Base-by-base conservation (phyloP, 495 filamentous ascomycete genomes). In the Penicillium macrosclerotiorum region DNA sequence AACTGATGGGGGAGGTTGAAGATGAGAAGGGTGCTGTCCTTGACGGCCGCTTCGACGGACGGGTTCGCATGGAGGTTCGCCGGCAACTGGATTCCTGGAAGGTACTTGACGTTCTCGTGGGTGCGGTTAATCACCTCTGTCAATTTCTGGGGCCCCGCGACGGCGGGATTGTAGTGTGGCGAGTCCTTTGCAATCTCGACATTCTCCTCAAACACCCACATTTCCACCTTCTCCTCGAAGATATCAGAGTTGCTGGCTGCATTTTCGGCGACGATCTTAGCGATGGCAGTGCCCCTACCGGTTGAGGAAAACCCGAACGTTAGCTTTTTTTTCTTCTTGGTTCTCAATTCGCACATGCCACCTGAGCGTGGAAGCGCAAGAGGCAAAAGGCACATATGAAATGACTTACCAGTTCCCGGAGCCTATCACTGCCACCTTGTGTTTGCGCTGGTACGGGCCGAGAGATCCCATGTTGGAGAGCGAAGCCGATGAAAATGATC, bases 1-100 rank as follows among this genome's bases (percentile, higher is more conserved):
- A 99, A 99, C 65, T 99, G 92, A 71, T 99, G 94, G 5, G 94
- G 94, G 13, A 98, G 78, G 71, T 96, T 96, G 79, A 99, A 99
- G 55, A 99, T 77, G 30, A 99, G 80, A 43, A 99, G 85, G 3
- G 88, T 84, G 45, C 89, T 82, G 60, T 80, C 83, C 59, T 83
- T 80, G 54, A 92, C 91, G 4, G 91, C 81, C 47, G 90, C 85
- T 37, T 80, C 76, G 40, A 97, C 67, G 5, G 89, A 90, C 17
- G 94, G 89, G 65, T 94, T 95, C 45, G 94, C 94, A 53, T 91
- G 74, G 41, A 99, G 63, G 67, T 96, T 97, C 38, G 69, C 54
- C 0, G 94, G 94, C n/a, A 99, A 80, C 27, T 74, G 55, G 60
- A 99, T 86, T 45, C 77, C 77, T 27, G 91, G 86, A 1, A 99